Conservation (phyloP, 257 asterid species). For the Lycium ferocissimum region DNA sequence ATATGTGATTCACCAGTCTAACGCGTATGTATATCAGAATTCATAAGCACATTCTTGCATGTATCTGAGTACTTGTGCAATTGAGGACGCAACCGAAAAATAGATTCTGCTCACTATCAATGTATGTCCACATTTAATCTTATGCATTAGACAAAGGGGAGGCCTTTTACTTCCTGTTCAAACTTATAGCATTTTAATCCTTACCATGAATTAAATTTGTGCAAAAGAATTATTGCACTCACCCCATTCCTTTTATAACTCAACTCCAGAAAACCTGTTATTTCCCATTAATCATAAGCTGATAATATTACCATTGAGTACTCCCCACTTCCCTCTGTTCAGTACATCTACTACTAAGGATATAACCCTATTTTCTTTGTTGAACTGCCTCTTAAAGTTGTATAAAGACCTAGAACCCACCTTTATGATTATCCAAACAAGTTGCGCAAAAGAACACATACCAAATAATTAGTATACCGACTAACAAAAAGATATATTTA, state of each 20-base stretch:
- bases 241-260: neutral
- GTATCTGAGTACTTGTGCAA: neutral
- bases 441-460: neutral
- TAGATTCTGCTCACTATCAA: neutral
- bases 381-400: neutral
- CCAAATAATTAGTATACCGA: neutral
- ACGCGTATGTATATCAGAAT: conserved; percentile 5
- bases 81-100: neutral
- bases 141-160: neutral
- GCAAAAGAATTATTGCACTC: neutral
- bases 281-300: neutral
- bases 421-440: neutral
- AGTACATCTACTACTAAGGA: conserved; percentile 2
- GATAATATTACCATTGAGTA: neutral
- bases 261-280: conserved; percentile 9
- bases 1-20: neutral
- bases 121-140: neutral
- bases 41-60: neutral
- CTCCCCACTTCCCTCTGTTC: neutral
- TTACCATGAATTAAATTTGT: neutral
- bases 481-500: neutral
- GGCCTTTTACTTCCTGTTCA: neutral
- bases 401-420: conserved; percentile 8
- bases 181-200: neutral
- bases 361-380: neutral